Evolutionary conservation across 177 flowering plant genomes (phyloP).

Genomic region (Viscum album): DNA sequence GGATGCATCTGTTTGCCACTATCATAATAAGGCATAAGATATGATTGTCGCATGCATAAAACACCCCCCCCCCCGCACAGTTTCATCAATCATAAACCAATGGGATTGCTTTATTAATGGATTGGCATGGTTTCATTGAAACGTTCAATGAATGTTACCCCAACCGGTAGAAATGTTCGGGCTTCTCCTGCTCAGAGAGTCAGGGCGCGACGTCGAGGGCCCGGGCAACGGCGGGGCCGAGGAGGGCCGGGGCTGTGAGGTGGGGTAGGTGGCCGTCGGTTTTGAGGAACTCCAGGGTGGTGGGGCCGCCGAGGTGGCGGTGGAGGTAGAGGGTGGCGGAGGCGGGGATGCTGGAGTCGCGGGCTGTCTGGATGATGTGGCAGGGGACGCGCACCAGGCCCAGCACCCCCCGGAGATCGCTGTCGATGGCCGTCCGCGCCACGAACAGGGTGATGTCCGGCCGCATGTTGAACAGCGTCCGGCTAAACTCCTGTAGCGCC

Average conservation of each 20-base stretch:
- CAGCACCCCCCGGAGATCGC: constrained; percentile 55
- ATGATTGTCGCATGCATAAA: too few relatives aligned
- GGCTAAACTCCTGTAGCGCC: constrained; percentile 87
- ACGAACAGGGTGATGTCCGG: constrained; percentile 83
- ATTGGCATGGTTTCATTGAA: too few relatives aligned
- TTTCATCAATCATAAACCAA: too few relatives aligned
- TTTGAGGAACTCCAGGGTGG: constrained; percentile 47
- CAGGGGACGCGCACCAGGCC: constrained; percentile 72
- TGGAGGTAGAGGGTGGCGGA: constrained; percentile 59
- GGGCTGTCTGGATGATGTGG: constrained; percentile 66
- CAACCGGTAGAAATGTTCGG: too few relatives aligned
- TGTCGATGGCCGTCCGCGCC: constrained; percentile 48
- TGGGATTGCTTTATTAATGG: too few relatives aligned
- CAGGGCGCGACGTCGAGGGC: too few relatives aligned
- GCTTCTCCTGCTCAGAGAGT: too few relatives aligned
- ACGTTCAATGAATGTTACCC: too few relatives aligned
- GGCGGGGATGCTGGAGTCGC: constrained; percentile 63
- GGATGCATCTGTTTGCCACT: too few relatives aligned
- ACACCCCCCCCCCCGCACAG: too few relatives aligned
- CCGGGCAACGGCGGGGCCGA: too few relatives aligned
- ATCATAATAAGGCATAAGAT: too few relatives aligned
- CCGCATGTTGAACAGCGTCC: constrained; percentile 93
- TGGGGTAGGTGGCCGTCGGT: constrained; percentile 92
- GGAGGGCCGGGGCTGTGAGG: constrained; percentile 61
- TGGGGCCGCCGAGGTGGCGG: constrained; percentile 63